A percentile compares a stretch with the other conserved stretches of the same genome.
phyloP scores from a whole-genome alignment of 768 basidiomycete genomes.

The Floccularia luteovirens region DNA sequence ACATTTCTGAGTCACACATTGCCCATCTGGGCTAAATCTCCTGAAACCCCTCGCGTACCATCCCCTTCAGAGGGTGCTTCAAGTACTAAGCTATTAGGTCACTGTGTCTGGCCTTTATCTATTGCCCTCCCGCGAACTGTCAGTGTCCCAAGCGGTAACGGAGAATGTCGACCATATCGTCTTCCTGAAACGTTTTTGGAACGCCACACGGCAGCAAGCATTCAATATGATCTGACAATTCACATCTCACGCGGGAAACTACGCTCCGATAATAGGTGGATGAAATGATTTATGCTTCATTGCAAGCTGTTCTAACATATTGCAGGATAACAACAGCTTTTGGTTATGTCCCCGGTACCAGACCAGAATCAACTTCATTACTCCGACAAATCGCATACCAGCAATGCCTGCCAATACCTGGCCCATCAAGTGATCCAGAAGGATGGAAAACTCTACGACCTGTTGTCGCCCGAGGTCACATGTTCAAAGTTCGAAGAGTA shows the following conservation, averaged over 20 bases:
- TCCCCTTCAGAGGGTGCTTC: conserved; percentile 31
- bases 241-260: conserved; percentile 39
- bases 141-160: conserved; percentile 26
- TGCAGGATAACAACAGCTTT: conserved; percentile 43
- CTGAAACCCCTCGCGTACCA: conserved; percentile 28
- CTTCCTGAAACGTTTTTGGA: conserved; percentile 49
- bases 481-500: conserved; percentile 29
- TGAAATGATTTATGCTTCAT: background rate
- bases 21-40: conserved; percentile 41
- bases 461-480: conserved; percentile 28
- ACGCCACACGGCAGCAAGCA: conserved; percentile 36
- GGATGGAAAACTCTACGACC: conserved; percentile 42
- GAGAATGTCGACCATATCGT: conserved; percentile 28
- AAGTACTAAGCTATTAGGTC: conserved; percentile 35
- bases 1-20: conserved; percentile 35
- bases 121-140: conserved; percentile 36
- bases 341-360: conserved; percentile 39
- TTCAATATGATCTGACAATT: conserved; percentile 44
- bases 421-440: conserved; percentile 39
- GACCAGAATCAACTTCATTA: conserved; percentile 36
- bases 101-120: conserved; percentile 40
- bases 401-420: conserved; percentile 32
- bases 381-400: conserved; percentile 44
- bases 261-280: conserved; percentile 34
- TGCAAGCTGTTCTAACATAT: background rate